Conservation (phyloP, 148 eudicot genomes). For the Heliosperma pusillum region DNA sequence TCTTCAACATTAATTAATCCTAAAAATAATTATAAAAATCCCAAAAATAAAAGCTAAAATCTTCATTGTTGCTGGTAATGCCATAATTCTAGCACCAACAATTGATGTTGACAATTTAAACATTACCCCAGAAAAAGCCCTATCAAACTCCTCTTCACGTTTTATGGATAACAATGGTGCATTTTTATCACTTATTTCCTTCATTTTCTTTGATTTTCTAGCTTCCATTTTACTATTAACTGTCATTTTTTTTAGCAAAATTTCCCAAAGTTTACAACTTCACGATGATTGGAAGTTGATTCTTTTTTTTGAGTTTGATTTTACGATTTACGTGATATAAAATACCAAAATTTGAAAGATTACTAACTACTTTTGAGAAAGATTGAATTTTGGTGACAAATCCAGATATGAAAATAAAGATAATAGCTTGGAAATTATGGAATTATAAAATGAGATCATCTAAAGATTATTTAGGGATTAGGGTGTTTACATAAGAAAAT, state of each 20-base stretch:
- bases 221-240: conserved; percentile 18
- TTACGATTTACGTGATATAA: background rate
- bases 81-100: conserved; percentile 82
- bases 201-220: conserved; percentile 30
- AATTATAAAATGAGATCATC: too few relatives aligned
- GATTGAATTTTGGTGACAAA: too few relatives aligned
- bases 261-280: conserved; percentile 9
- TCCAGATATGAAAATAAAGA: too few relatives aligned
- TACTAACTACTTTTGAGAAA: background rate
- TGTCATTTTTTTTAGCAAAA: conserved; percentile 21
- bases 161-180: conserved; percentile 47
- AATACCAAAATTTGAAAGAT: conserved; percentile 9
- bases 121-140: conserved; percentile 63
- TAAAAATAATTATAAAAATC: conserved; percentile 43
- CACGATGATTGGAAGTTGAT: background rate
- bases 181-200: conserved; percentile 35
- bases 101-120: conserved; percentile 73
- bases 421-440: too few relatives aligned
- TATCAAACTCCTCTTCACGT: conserved; percentile 38
- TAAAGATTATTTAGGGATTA: too few relatives aligned
- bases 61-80: conserved; percentile 76
- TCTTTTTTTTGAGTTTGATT: background rate
- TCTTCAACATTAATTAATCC: too few relatives aligned
- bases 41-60: conserved; percentile 58
- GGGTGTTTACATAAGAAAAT: too few relatives aligned